Evolutionary conservation across 1,284 basidiomycete genomes (phyloP).

Genomic region (Ganoderma sinense): DNA sequence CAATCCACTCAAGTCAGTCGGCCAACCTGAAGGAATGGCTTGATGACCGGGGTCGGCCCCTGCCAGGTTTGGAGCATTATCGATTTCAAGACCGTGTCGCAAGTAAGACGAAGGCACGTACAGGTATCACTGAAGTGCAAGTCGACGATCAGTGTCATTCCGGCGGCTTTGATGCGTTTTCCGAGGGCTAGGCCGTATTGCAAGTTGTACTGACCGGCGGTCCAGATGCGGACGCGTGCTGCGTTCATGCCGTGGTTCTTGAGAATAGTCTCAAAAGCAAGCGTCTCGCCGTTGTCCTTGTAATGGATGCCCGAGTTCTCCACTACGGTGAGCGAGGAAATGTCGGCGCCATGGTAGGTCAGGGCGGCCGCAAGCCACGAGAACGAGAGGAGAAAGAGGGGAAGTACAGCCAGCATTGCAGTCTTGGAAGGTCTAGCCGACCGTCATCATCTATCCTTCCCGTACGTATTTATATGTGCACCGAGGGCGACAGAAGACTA

Average conservation of each 20-base stretch:
- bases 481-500: no score
- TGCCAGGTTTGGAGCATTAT: conserved; percentile 31
- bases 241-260: conserved; percentile 61
- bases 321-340: conserved; percentile 63
- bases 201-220: conserved; percentile 62
- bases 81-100: conserved; percentile 41
- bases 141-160: conserved; percentile 65
- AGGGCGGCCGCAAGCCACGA: conserved; percentile 37
- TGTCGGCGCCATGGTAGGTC: conserved; percentile 64
- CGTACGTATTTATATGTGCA: not conserved
- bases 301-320: conserved; percentile 59
- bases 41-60: conserved; percentile 73
- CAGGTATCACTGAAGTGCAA: conserved; percentile 73
- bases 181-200: conserved; percentile 62
- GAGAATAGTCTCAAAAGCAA: conserved; percentile 62
- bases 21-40: conserved; percentile 65
- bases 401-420: conserved; percentile 22
- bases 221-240: conserved; percentile 69
- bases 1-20: conserved; percentile 54
- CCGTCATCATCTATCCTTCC: not conserved
- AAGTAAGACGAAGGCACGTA: conserved; percentile 35
- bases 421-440: not conserved
- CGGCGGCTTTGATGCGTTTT: conserved; percentile 61
- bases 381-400: conserved; percentile 26
- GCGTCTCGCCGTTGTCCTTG: conserved; percentile 50